A percentile compares a stretch with the other conserved stretches of the same genome.
Evolutionary conservation across 352 stramenopile species (phyloP).

Genomic region (Phytophthora rubi): DNA sequence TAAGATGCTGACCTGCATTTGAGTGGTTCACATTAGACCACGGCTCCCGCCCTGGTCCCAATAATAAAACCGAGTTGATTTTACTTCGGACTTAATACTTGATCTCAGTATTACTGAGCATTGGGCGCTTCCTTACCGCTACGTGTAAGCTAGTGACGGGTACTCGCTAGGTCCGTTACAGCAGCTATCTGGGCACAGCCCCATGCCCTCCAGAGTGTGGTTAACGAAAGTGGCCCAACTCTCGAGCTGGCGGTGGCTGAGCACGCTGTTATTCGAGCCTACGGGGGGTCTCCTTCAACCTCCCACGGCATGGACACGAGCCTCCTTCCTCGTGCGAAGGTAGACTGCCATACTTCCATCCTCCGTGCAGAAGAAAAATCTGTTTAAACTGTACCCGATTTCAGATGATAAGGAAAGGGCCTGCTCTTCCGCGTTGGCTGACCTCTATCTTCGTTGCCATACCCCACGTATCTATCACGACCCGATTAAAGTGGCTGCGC

Average conservation of each 20-base stretch:
- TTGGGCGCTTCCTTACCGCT: no score
- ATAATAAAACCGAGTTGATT: no score
- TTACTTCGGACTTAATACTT: no score
- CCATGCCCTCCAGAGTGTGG: neutral
- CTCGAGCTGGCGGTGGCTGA: neutral
- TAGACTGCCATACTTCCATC: neutral
- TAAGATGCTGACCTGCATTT: no score
- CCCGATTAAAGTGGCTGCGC: constrained; percentile 8
- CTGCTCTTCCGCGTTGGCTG: neutral
- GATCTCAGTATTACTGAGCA: no score
- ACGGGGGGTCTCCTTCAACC: constrained; percentile 2
- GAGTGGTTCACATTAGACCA: no score
- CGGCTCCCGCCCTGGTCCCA: no score
- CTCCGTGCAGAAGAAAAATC: neutral
- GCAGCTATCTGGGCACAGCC: neutral
- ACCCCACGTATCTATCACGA: neutral
- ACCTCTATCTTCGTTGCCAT: constrained; percentile 4
- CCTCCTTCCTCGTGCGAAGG: neutral
- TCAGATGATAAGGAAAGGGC: neutral
- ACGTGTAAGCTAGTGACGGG: no score
- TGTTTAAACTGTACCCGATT: constrained; percentile 9
- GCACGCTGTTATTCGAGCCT: constrained; percentile 3
- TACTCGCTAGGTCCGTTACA: no score
- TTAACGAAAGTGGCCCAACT: neutral
- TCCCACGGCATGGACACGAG: neutral